phyloP scores from a whole-genome alignment of 441 rosid species.

The Corymbia calophylla region DNA sequence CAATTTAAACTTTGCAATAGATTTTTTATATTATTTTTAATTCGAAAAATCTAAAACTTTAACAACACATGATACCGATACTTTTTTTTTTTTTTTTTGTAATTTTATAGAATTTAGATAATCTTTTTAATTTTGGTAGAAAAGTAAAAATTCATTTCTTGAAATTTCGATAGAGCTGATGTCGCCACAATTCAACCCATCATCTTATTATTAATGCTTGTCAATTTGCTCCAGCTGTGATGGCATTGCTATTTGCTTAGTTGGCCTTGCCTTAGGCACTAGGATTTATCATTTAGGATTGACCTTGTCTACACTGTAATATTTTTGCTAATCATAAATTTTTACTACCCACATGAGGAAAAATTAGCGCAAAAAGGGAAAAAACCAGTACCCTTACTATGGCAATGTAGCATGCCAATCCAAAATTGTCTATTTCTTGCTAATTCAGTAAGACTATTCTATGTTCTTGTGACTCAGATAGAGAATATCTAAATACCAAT shows the following conservation, averaged over 20 bases:
- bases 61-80: not conserved
- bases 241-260: not conserved
- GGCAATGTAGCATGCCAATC: not conserved
- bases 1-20: not conserved
- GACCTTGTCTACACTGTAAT: not conserved
- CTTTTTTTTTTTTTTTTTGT: too few relatives aligned
- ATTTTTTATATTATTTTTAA: too few relatives aligned
- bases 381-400: not conserved
- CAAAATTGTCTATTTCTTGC: not conserved
- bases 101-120: too few relatives aligned
- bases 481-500: not conserved
- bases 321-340: not conserved
- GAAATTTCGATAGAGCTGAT: fast-evolving
- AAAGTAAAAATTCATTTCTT: not conserved
- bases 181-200: fast-evolving
- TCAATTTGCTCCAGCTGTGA: not conserved
- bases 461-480: not conserved
- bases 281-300: not conserved
- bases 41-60: not conserved
- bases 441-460: not conserved
- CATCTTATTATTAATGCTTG: not conserved
- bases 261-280: not conserved
- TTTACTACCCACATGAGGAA: not conserved
- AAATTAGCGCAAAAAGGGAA: not conserved
- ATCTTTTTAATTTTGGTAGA: not conserved